Base-by-base conservation (phyloP, 805 yeast species). In the Grigorovia transvaalensis region DNA sequence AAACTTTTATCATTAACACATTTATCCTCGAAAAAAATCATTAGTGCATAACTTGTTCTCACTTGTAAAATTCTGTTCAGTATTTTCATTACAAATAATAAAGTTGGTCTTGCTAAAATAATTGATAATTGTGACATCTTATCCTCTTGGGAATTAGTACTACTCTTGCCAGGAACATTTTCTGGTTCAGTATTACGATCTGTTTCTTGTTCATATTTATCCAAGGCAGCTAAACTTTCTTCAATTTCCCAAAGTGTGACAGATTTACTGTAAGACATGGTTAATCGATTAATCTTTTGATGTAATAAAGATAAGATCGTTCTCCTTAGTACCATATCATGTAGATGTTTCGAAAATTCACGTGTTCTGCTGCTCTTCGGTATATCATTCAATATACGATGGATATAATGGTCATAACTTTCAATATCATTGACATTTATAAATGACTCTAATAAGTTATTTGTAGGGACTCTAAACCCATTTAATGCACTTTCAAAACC, bases 401-500 rank as follows among this genome's bases (percentile, higher is more conserved):
- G 46, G 53, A 61, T 52, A 54, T 62, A 64, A 9, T 46, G 29
- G 15, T 56, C 50, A 13, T 57, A 45, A 4, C 60, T 53, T 35
- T 57, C 50, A 6, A 63, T 59, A 18, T 52, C 48, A 17, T 53
- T 49, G 11, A 60, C 50, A 45, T 56, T 56, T n/a, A 60, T 53
- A 43, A 62, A 61, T 35, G 52, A 56, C 13, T 53, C 52, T 51
- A 56, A 49, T 38, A 56, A 53, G 19, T 49, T 54, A 40, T 49
- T 59, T 19, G 56, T 47, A 2, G 49, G 13, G 4, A 51, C 23
- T 45, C 58, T 54, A 45, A 66, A 59, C 5, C 69, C 70, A 45
- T 63, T 65, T 35, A 65, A 49, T 13, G 60, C 56, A 4, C 63
- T 54, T 51, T 66, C 70, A 23, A 57, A 50, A 40, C 59, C 58